These are phyloP conservation scores for Neurospora sp. DNA, from an alignment of 495 filamentous ascomycete genomes.

Conservation along the genomic window DNA sequence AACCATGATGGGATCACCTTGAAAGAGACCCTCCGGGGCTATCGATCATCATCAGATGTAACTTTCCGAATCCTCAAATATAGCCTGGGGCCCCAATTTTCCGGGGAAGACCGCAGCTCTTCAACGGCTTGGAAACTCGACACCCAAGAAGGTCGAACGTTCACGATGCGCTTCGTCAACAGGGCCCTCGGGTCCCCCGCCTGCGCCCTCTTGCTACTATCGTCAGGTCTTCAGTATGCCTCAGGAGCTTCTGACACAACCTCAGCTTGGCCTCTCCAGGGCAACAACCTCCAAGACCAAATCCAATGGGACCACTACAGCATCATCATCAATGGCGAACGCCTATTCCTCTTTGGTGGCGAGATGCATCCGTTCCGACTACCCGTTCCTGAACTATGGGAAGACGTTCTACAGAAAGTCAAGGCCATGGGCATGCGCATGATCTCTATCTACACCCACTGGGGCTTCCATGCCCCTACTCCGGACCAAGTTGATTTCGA, in stretches of 20 bases:
- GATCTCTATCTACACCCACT: conserved; percentile 47
- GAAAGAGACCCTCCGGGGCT: neutral
- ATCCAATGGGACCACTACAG: conserved; percentile 52
- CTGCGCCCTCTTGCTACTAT: neutral
- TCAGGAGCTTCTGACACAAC: neutral
- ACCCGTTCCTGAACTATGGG: conserved; percentile 42
- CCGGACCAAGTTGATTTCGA: conserved; percentile 45
- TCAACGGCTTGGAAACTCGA: neutral
- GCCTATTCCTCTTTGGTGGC: conserved; percentile 47
- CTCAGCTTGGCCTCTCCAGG: conserved; percentile 34
- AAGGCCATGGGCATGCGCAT: conserved; percentile 43
- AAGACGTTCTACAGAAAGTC: conserved; percentile 51
- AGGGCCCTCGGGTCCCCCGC: neutral
- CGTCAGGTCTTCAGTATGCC: neutral
- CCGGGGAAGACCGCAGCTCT: neutral
- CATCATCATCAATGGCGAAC: conserved; percentile 45
- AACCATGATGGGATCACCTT: neutral
- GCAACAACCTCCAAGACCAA: conserved; percentile 39
- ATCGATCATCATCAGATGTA: neutral
- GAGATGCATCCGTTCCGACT: conserved; percentile 26
- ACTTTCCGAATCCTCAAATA: neutral
- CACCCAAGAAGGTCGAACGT: neutral
- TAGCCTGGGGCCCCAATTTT: too few relatives aligned
- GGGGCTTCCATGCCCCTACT: conserved; percentile 45
- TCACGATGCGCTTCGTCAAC: neutral